Base-by-base conservation (phyloP, 306 rosid genomes). In the Datisca glomerata region DNA sequence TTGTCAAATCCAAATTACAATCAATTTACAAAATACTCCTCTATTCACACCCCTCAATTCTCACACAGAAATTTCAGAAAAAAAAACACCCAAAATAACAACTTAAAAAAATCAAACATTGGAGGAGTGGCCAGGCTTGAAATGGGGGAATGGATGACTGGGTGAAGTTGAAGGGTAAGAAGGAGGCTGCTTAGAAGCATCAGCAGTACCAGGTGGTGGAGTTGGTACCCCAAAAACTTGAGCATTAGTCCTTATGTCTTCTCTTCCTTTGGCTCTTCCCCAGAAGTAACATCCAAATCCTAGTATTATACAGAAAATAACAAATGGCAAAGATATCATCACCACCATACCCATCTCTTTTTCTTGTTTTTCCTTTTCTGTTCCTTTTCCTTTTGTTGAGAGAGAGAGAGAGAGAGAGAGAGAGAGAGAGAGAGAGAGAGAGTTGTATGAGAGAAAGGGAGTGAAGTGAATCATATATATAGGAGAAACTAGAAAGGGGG, bases 231-330 rank as follows among this genome's bases (percentile, higher is more conserved):
- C 93, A 45, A 64, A 83, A 24, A 74, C 66, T 54, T 83, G 97
- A 2, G 94, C 67, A 14, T 61, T 74, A 23, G 70, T 70, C 18
- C 57, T 59, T 0, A 66, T 65, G 2, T 79, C 93, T n/a, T 45
- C 59, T 33, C 93, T 65, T 18, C 94, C 97, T 55, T 63, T 83
- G 0, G 56, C 37, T 65, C 76, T 68, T 39, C 94, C 97, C 6
- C 76, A 43, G 43, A 76, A 87, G 73, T 74, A 87, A 50, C 94
- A 87, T 2, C 97, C 94, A n/a, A 79, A 83, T 0, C 94, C 89
- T 3, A 87, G 70, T 8, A 76, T 6, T 2, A 87, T n/a, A 40
- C 71, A 60, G 60, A 87, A 79, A 3, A 87, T 3, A 12, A 87
- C 82, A 2, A 87, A 27, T 15, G 97, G 97, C 40, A 87, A 85